Evolutionary conservation across 2,329 filamentous ascomycete genomes (phyloP).

Genomic region (Albifimbria verrucaria): DNA sequence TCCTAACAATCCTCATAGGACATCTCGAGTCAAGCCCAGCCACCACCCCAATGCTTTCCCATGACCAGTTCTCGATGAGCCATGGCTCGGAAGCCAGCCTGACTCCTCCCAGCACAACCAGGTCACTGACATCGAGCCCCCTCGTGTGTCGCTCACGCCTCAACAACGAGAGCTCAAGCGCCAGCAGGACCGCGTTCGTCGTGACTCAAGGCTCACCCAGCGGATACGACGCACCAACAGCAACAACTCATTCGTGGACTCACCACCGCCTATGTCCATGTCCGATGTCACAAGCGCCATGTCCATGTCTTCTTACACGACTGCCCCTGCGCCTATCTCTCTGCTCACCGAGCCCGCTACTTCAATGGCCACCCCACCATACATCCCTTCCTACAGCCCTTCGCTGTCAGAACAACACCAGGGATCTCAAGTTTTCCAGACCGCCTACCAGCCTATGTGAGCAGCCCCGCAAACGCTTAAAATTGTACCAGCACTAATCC

Average conservation of each 20-base stretch:
- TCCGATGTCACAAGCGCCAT: slow-evolving; percentile 39
- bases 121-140: slow-evolving; percentile 58
- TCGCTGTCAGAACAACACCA: slow-evolving; percentile 43
- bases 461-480: slow-evolving; percentile 17
- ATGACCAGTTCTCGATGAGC: slow-evolving; percentile 44
- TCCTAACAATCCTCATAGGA: slow-evolving; percentile 15
- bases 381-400: slow-evolving; percentile 48
- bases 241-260: slow-evolving; percentile 38
- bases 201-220: slow-evolving; percentile 52
- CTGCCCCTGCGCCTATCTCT: slow-evolving; percentile 46
- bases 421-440: slow-evolving; percentile 28
- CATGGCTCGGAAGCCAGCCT: slow-evolving; percentile 47
- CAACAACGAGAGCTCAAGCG: slow-evolving; percentile 62
- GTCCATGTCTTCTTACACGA: slow-evolving; percentile 48
- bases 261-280: slow-evolving; percentile 30
- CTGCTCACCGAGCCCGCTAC: slow-evolving; percentile 48
- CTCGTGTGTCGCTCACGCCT: slow-evolving; percentile 49
- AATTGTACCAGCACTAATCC: slow-evolving; percentile 27
- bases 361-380: slow-evolving; percentile 38
- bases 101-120: slow-evolving; percentile 45
- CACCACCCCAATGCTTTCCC: slow-evolving; percentile 34
- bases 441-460: slow-evolving; percentile 33
- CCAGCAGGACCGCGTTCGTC: slow-evolving; percentile 56
- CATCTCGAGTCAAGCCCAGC: slow-evolving; percentile 31
- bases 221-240: slow-evolving; percentile 51